Evolutionary conservation across 805 yeast genomes (phyloP), one percentile per base, ranked within the genome.

Genomic region (Metschnikowia chrysomelidarum): DNA sequence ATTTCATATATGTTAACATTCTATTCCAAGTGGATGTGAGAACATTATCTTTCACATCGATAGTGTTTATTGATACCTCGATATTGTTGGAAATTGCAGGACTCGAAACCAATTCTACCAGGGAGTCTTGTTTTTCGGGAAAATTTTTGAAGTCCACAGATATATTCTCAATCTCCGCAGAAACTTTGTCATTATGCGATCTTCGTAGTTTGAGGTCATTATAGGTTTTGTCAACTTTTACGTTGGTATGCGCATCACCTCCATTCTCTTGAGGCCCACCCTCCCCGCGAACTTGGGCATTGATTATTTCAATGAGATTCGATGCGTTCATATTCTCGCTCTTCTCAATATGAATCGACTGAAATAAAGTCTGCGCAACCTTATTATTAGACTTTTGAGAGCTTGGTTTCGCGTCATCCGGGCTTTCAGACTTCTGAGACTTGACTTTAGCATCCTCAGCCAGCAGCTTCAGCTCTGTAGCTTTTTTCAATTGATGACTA

Each of bases 1-100:
- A 78, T 40, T 78, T 72, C 75, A 83, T 70, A 46, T 80, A 75
- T 1, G 89, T 78, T 19, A 80, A 67, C 56, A 88, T 80, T 60
- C 83, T 84, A 49, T 87, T 85, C 96, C 97, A 91, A 0, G 95
- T 82, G 0, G 97, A 91, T 0, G 88, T 76, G 1, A 87, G 82
- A 2, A 89, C 79, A 51, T 86, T 83, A 56, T 89, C 97, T 34
- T 75, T 62, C 3, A 87, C 66, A 32, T 75, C 79, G 28, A 86
- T 61, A 24, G 78, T 75, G 7, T 69, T 69, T 3, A 83, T 60
- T 10, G 62, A 57, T 2, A 87, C 27, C 10, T 63, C 71, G 9
- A 81, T 56, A 5, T 67, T 60, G 50, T 70, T 80, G 9, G 82
- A 55, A 3, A 71, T 29, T 32, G 75, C 80, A 13, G 70, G 66